Base-by-base conservation (phyloP, 2,329 filamentous ascomycete species). In the Colletotrichum simmondsii region DNA sequence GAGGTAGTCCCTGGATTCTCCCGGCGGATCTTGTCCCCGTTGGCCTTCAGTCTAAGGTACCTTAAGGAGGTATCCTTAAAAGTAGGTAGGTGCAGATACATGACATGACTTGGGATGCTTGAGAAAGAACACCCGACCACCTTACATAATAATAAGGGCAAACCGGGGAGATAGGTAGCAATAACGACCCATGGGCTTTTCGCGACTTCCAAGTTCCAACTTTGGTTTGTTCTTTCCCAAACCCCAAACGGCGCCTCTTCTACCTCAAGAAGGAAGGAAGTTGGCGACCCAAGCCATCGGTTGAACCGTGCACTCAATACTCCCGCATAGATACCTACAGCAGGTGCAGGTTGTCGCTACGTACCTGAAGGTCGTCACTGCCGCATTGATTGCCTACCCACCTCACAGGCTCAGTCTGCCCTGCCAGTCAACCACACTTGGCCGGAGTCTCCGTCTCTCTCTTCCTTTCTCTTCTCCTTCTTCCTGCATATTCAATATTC, bases 371-470 rank as follows among this genome's bases (percentile, higher is more conserved):
- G 32, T 19, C 0, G 24, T 11, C 14, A 22, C 59, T 24, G 26
- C n/a, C 19, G 28, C n/a, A 53, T 63, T 52, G 30, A 52, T 52
- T 42, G 37, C 10, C 37, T 19, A 32, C 37, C 37, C 37, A 42
- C 16, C 11, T 35, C 32, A 35, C 10, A 35, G 32, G 37, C 5
- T 16, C 37, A 42, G 37, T 49, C 6, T 42, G 16, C 37, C 37
- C 37, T 42, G 37, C 42, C 42, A n/a, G 42, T 49, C 30, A 10
- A 53, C 26, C 61, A 37, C 49, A 37, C 3, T 54, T 32, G 30
- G 49, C 30, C 61, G 65, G 65, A 60, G 68, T 71, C 68, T 46
- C 64, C 57, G 56, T 68, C 56, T 65, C 49, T 68, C 56, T 65
- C 49, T 49, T 49, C 42, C 19, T 49, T 19, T 49, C 42, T 49